These are phyloP conservation scores for Aspergillus neoniger DNA, from an alignment of 2,329 filamentous ascomycete genomes.

Conservation along the genomic window DNA sequence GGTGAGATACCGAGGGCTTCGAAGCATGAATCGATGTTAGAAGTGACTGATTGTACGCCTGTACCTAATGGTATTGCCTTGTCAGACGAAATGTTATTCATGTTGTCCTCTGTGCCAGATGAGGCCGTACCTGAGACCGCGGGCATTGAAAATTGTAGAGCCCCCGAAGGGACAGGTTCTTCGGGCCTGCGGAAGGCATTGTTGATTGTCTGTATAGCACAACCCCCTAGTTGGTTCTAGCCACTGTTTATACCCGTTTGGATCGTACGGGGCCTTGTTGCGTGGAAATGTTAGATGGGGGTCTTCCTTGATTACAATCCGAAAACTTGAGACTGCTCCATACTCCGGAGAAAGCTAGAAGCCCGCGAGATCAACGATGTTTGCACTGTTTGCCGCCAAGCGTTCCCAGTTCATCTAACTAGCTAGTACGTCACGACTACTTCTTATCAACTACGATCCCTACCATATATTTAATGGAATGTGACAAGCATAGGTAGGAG, in stretches of 20 bases:
- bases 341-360: not conserved
- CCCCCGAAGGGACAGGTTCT: conserved; percentile 22
- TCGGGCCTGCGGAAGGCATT: conserved; percentile 28
- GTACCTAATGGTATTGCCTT: not conserved
- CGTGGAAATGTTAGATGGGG: not conserved
- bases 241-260: not conserved
- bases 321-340: not conserved
- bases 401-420: not conserved
- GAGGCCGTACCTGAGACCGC: conserved; percentile 22
- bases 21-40: not conserved
- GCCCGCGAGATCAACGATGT: not conserved
- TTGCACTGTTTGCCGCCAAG: conserved; percentile 16
- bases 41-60: not conserved
- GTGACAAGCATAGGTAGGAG: not conserved
- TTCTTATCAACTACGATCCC: too few species aligned
- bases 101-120: not conserved
- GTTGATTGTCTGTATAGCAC: conserved; percentile 4
- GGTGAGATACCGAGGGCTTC: not conserved
- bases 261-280: not conserved
- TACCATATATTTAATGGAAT: too few species aligned
- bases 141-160: conserved; percentile 18
- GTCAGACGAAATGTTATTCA: not conserved
- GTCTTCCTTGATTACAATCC: not conserved
- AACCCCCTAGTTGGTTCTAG: not conserved
- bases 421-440: not conserved